Evolutionary conservation across 2,329 filamentous ascomycete species (phyloP), one percentile per base, ranked within the genome.

Genomic region (Penicillium fuscoglaucum): DNA sequence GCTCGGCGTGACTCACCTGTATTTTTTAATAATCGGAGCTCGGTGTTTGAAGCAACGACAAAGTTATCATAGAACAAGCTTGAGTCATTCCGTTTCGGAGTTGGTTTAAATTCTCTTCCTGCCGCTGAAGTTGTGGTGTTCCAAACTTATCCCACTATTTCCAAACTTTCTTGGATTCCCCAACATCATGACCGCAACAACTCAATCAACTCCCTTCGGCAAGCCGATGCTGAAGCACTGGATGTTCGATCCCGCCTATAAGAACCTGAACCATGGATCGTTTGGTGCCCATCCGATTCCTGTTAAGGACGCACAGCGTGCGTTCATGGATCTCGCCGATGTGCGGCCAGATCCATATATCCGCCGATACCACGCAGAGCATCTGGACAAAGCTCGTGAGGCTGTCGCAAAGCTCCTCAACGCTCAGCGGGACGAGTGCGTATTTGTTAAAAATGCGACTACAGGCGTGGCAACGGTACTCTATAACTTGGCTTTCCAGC

Each of bases 391-490:
- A 61, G 83, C 83, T 10, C 87, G 91, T 9, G 76, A 74, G 37
- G 87, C 87, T 3, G 77, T 93, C 5, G 88, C 90, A 1, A 72
- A 78, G 26, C 68, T 91, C 24, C 78, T 97, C 60, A 84, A 90
- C 60, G 88, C 84, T 0, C 86, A 88, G 0, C 70, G 79, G 1
- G 81, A 87, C 10, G 86, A 87, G 10, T 78, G 90, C 40, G 91
- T 96, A 0, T 88, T 96, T 63, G 86, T 96, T 0, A 79, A 84
- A 57, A 97, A 97, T 72, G 91, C 92, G 13, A 96, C 91, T 0
- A 87, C 84, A 0, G 78, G 76, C 55, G 68, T 78, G 47, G 93
- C 95, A 76, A 90, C 87, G 0, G 84, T 96, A 6, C 82, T 96
- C n/a, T 85, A 88, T 43, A 93, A 89, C 70, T 74, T 97, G 2